Base-by-base conservation (phyloP, 441 rosid species). In the Oxalis stricta region DNA sequence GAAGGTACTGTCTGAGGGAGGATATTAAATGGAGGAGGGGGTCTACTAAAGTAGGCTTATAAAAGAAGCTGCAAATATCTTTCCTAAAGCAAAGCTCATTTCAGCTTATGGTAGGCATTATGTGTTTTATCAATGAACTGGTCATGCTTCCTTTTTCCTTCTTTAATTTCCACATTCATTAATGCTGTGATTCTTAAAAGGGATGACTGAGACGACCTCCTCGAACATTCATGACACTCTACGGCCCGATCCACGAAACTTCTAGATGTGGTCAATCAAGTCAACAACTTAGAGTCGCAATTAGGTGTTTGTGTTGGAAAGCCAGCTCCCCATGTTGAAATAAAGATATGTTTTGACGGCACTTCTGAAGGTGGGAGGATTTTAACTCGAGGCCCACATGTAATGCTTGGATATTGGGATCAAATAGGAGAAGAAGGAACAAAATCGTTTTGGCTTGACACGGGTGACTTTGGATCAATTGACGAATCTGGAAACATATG, bases 141-240 rank as follows among this genome's bases (percentile, higher is more conserved):
- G 33, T 24, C 5, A 0, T 41, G 5, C 11, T 5, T 42, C 28
- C 59, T 33, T 33, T 11, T 43, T 53, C 1, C 29, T 22, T 14
- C 6, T 37, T 6, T 3, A 14, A 24, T 31, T 17, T 13, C 48
- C 37, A 17, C 14, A 23, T 56, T 15, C 46, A 32, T 12, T 31
- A 37, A 2, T 40, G 29, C 30, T 30, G 2, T 17, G 5, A 30
- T 32, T 56, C 21, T 36, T 59, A 18, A 46, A n/a, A 84, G 95
- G 95, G 48, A 77, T 88, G 97, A 84, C 97, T 24, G 94, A 88
- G 66, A 65, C 92, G 20, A 77, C 86, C 46, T 88, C 97, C 50
- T 88, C 94, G 15, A 16, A 68, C 86, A 33, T 82, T 88, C 66
- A 59, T 60, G 72, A 72, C 79, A 36, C 79, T 79, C 59, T 38